phyloP scores from a whole-genome alignment of 2,329 filamentous ascomycete species.

The Sphaerulina populicola region DNA sequence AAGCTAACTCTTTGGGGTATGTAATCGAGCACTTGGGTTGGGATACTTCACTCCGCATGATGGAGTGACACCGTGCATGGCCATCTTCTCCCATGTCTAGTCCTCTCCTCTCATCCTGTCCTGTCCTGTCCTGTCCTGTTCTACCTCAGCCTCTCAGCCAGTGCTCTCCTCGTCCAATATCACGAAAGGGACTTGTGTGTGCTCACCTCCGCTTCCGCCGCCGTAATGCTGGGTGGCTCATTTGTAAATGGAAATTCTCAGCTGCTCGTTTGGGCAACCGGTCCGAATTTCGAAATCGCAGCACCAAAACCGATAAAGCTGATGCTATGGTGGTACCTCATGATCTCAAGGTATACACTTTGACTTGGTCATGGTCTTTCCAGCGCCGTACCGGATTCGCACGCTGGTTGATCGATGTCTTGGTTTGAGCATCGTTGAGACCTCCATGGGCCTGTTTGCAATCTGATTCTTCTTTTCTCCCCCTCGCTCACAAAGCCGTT shows the following conservation, averaged over 20 bases:
- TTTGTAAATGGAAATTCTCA: neutral
- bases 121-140: neutral
- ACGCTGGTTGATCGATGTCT: too few species aligned
- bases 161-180: neutral
- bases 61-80: neutral
- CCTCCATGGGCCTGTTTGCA: neutral
- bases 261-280: neutral
- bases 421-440: neutral
- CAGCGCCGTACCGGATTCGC: too few species aligned
- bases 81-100: neutral
- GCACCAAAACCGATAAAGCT: neutral
- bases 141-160: neutral
- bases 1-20: neutral
- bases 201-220: neutral
- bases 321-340: neutral
- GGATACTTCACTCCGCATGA: neutral
- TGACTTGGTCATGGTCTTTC: too few species aligned
- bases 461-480: neutral
- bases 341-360: too few species aligned
- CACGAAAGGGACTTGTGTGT: slow-evolving; percentile 3
- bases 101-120: neutral
- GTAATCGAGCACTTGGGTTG: slow-evolving; percentile 2
- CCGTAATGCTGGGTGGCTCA: neutral
- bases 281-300: neutral
- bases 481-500: neutral